Evolutionary conservation across 805 yeast species (phyloP).

Genomic region (Monosporozyma unispora): DNA sequence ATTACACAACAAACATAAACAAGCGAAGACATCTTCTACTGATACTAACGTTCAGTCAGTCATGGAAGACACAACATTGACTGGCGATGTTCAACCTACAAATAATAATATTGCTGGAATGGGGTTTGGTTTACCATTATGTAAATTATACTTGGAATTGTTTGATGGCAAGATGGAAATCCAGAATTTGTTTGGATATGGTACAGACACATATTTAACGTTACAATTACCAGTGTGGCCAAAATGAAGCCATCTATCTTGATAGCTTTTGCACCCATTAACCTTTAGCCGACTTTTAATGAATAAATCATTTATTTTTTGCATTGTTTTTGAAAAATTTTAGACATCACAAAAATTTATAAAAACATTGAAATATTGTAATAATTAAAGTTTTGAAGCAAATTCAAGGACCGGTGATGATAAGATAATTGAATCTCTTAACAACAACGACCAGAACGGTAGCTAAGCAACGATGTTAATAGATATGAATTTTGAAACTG

Average conservation of each 20-base stretch:
- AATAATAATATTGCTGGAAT: constrained; percentile 77
- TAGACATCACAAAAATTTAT: too few relatives aligned
- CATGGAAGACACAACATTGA: background rate
- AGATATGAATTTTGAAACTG: background rate
- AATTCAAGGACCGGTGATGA: too few relatives aligned
- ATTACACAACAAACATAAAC: constrained; percentile 1
- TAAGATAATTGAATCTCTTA: too few relatives aligned
- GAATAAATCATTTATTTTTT: too few relatives aligned
- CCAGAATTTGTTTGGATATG: constrained; percentile 67
- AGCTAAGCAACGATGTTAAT: background rate
- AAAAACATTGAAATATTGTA: background rate
- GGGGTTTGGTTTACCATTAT: constrained; percentile 91
- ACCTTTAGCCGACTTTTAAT: too few relatives aligned
- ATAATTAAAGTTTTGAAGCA: too few relatives aligned
- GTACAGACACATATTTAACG: constrained; percentile 65
- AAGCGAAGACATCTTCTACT: background rate
- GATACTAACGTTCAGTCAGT: constrained; percentile 27
- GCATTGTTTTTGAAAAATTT: too few relatives aligned
- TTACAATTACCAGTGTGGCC: constrained; percentile 12
- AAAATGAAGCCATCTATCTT: too few relatives aligned
- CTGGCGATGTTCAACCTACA: constrained; percentile 39
- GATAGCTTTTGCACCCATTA: too few relatives aligned
- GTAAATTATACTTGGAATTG: constrained; percentile 62
- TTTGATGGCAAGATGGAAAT: constrained; percentile 63
- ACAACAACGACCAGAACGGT: too few relatives aligned